phyloP scores from a whole-genome alignment of 306 rosid genomes.

The Prinsepia uniflora region DNA sequence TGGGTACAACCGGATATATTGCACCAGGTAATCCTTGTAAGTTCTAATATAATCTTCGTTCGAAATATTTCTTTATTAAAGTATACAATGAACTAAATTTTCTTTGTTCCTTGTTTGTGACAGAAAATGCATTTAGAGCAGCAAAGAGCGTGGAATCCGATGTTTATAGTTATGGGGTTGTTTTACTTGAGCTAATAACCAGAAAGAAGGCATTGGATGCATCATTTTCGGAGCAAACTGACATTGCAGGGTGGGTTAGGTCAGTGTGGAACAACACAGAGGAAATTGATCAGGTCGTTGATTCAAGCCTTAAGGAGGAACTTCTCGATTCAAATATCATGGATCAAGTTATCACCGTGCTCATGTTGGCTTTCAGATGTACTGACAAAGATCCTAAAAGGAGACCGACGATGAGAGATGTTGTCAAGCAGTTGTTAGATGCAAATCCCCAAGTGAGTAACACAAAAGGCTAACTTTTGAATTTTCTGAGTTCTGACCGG shows the following conservation, averaged over 20 bases:
- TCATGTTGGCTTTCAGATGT: slow-evolving; percentile 58
- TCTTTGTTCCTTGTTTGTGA: slow-evolving; percentile 14
- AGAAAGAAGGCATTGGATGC: slow-evolving; percentile 58
- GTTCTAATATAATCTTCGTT: neutral
- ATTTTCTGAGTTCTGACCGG: neutral
- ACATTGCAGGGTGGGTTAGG: slow-evolving; percentile 51
- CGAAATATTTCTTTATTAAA: slow-evolving; percentile 11
- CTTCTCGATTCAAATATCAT: slow-evolving; percentile 30
- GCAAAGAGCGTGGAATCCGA: slow-evolving; percentile 50
- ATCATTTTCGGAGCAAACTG: slow-evolving; percentile 41
- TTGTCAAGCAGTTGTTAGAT: slow-evolving; percentile 39
- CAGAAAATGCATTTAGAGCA: slow-evolving; percentile 65
- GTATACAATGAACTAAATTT: slow-evolving; percentile 1
- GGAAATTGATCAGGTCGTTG: slow-evolving; percentile 47
- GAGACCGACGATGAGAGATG: slow-evolving; percentile 65
- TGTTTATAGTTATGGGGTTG: slow-evolving; percentile 74
- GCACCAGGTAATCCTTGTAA: slow-evolving; percentile 62
- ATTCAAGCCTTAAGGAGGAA: slow-evolving; percentile 50
- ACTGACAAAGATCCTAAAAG: slow-evolving; percentile 49
- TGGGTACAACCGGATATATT: slow-evolving; percentile 71
- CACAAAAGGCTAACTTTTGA: neutral
- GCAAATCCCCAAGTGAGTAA: slow-evolving; percentile 16
- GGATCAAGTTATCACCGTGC: slow-evolving; percentile 43
- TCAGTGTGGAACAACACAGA: slow-evolving; percentile 40
- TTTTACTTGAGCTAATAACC: slow-evolving; percentile 70